Base-by-base conservation (phyloP, 108 stramenopile species). In the Parietichytrium sp. region DNA sequence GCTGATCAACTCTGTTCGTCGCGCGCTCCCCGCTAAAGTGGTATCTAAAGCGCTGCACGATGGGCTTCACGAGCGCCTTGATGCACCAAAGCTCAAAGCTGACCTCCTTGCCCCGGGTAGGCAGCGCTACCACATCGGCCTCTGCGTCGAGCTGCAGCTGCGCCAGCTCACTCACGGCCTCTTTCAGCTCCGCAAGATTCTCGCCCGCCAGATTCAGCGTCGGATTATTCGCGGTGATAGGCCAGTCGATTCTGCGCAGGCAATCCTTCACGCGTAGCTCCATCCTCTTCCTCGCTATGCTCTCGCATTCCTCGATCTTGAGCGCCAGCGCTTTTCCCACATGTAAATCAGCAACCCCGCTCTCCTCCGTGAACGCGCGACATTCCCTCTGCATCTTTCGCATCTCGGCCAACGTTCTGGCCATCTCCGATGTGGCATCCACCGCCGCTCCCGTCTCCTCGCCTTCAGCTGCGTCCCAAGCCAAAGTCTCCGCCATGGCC, bases 1-100 rank as follows among this genome's bases (percentile, higher is more conserved):
- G 61, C 3, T 72, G 36, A 25, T 72, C 61, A 27, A 72, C 45
- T 16, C 61, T 33, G 20, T 72, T 72, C 38, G 61, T 72, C 20
- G 61, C 18, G 23, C 61, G 61, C 13, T 33, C 13, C 16, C 61
- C 61, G 20, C 61, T 72, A 45, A 72, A 72, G 61, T 72, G 61
- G 33, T 72, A 72, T 72, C n/a, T 25, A 27, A 72, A 72, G 42
- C 61, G 61, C 42, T 72, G 61, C 61, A 72, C 10, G 6, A 72
- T 72, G 10, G 61, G 61, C 6, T 25, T 16, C 15, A 42, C 61
- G 10, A 72, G 61, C 33, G 61, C 61, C 20, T 6, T 27, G 61
- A 72, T 20, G 45, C 38, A 33, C 61, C 61, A 72, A 25, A 72
- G 1, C 10, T 72, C 61, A 38, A 10, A 12, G 16, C 45, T 42